phyloP scores from a whole-genome alignment of 768 basidiomycete genomes.

The Lanmaoa rubissima region DNA sequence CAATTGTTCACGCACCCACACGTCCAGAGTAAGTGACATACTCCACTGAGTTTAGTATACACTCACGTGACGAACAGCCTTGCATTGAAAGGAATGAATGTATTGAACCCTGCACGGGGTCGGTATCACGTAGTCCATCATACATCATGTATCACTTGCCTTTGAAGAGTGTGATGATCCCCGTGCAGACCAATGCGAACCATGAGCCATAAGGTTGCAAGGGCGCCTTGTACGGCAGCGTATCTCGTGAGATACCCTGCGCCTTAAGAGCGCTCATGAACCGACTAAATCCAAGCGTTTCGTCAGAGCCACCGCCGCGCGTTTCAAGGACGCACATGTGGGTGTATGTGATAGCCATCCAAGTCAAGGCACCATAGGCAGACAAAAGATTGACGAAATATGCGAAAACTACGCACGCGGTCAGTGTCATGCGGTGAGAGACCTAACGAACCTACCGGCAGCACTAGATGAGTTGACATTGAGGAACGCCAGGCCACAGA shows the following conservation, averaged over 20 bases:
- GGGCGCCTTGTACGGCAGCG: conserved; percentile 38
- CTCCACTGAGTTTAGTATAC: not conserved
- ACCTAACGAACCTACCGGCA: conserved; percentile 37
- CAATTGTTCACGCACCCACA: not conserved
- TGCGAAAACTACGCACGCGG: conserved; percentile 25
- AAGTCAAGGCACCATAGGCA: conserved; percentile 34
- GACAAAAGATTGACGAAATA: conserved; percentile 43
- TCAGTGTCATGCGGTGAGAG: not conserved
- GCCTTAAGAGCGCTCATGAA: conserved; percentile 49
- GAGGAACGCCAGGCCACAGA: conserved; percentile 59
- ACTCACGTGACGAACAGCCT: conserved; percentile 59
- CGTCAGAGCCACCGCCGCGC: conserved; percentile 14
- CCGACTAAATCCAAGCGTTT: conserved; percentile 30
- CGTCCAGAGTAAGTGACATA: not conserved
- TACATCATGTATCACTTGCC: conserved; percentile 30
- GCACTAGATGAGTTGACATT: conserved; percentile 53
- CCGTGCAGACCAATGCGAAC: conserved; percentile 55
- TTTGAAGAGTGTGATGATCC: conserved; percentile 59
- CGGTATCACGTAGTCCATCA: not conserved
- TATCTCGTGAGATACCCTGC: conserved; percentile 43
- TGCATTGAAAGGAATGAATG: conserved; percentile 45
- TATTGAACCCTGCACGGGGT: conserved; percentile 33
- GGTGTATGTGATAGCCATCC: conserved; percentile 50
- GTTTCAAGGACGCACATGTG: conserved; percentile 49
- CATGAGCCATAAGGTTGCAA: conserved; percentile 51